Evolutionary conservation across 169 alveolate genomes (phyloP).

Genomic region (Miamiensis avidus): DNA sequence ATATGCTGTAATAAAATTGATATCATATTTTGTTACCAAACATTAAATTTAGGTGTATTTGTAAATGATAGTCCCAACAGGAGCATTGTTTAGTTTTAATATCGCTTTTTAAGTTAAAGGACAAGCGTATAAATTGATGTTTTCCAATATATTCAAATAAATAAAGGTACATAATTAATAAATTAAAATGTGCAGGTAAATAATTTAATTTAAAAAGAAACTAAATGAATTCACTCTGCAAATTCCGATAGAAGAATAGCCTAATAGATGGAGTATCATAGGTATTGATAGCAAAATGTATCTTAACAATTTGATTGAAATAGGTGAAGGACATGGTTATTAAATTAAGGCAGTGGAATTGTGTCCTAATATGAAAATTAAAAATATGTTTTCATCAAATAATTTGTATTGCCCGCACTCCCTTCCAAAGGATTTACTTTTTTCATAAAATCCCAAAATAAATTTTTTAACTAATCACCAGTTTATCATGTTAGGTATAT

Average conservation of each 20-base stretch:
- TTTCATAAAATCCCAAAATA: not conserved
- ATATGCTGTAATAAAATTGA: not conserved
- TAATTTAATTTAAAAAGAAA: not conserved
- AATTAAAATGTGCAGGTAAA: not conserved
- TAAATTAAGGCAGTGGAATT: not conserved
- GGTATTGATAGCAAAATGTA: not conserved
- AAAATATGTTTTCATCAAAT: not conserved
- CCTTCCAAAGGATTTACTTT: not conserved
- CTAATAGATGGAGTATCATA: not conserved
- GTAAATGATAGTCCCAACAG: not conserved
- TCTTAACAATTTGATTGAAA: not conserved
- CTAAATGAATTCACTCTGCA: not conserved
- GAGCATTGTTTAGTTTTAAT: not conserved
- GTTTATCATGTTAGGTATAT: not conserved
- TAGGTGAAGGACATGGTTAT: not conserved
- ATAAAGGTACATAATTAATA: not conserved
- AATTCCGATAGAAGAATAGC: not conserved
- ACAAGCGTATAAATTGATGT: not conserved
- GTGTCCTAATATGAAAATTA: not conserved
- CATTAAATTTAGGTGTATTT: not conserved
- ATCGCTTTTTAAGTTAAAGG: not conserved
- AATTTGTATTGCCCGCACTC: not conserved
- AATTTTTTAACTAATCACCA: too few relatives aligned
- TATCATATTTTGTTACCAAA: too few relatives aligned
- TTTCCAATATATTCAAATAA: not conserved